A percentile compares a stretch with the other conserved stretches of the same genome.
Conservation (phyloP, 805 yeast genomes). For the Metschnikowia orientalis region DNA sequence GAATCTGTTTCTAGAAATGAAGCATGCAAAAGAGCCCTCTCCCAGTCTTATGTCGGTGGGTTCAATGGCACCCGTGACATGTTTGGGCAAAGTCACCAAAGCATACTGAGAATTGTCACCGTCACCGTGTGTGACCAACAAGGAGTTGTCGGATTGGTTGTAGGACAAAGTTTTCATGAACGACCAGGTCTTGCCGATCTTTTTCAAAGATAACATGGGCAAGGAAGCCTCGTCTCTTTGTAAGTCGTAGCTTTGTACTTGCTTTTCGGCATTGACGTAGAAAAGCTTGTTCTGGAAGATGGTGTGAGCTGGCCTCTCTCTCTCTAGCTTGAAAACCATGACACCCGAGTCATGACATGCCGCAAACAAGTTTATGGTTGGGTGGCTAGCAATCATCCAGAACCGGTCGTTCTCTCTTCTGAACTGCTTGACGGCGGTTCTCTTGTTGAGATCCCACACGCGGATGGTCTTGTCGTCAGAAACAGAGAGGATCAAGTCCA, state of each 20-base stretch:
- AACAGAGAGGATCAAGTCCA: slow-evolving; percentile 86
- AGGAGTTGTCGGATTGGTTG: slow-evolving; percentile 87
- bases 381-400: slow-evolving; percentile 90
- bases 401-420: slow-evolving; percentile 91
- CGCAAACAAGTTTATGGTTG: slow-evolving; percentile 86
- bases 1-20: slow-evolving; percentile 92
- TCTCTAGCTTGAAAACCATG: slow-evolving; percentile 94
- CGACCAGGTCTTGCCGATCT: slow-evolving; percentile 80
- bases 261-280: slow-evolving; percentile 79
- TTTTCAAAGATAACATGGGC: slow-evolving; percentile 80
- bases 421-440: slow-evolving; percentile 91
- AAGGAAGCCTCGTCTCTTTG: slow-evolving; percentile 57
- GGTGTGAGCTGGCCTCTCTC: slow-evolving; percentile 93
- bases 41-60: slow-evolving; percentile 80
- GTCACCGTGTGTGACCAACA: slow-evolving; percentile 76
- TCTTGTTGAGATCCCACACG: slow-evolving; percentile 93
- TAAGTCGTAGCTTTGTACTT: slow-evolving; percentile 76
- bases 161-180: slow-evolving; percentile 81
- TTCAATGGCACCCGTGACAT: slow-evolving; percentile 89
- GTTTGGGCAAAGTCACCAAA: slow-evolving; percentile 73
- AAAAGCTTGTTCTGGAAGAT: slow-evolving; percentile 67
- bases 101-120: slow-evolving; percentile 66
- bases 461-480: slow-evolving; percentile 95
- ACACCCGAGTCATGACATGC: slow-evolving; percentile 97
- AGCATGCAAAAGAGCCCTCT: slow-evolving; percentile 78